These are phyloP conservation scores for Zoysia japonica DNA, from an alignment of 176 grass and related monocot genomes.

Conservation along the genomic window DNA sequence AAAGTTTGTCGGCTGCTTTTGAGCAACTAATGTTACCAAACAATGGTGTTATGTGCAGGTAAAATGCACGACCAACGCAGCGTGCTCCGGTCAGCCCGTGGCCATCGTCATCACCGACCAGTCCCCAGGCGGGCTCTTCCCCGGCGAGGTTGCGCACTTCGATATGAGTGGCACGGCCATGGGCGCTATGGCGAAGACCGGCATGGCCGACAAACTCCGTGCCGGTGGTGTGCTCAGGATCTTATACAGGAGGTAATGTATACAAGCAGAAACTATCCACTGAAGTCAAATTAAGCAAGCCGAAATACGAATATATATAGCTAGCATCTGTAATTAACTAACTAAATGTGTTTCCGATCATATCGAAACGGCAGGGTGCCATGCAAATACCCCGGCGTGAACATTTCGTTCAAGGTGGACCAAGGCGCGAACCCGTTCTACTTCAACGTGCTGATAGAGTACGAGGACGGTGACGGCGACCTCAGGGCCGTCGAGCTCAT, in stretches of 20 bases:
- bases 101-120: slow-evolving; percentile 72
- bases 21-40: slow-evolving; percentile 6
- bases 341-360: too few relatives aligned
- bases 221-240: slow-evolving; percentile 58
- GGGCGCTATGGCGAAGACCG: slow-evolving; percentile 65
- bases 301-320: neutral
- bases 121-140: slow-evolving; percentile 51
- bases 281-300: neutral
- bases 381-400: slow-evolving; percentile 62
- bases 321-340: too few relatives aligned
- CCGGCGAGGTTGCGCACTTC: slow-evolving; percentile 55
- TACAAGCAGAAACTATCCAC: neutral
- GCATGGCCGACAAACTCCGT: slow-evolving; percentile 60
- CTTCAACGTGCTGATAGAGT: slow-evolving; percentile 67
- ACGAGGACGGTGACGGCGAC: slow-evolving; percentile 77
- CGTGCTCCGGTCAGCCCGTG: slow-evolving; percentile 67
- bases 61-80: slow-evolving; percentile 48
- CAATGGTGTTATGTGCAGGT: slow-evolving; percentile 44
- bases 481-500: slow-evolving; percentile 49
- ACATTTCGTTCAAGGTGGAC: slow-evolving; percentile 65
- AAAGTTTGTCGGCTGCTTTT: neutral
- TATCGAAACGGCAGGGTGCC: slow-evolving; percentile 37
- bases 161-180: slow-evolving; percentile 84
- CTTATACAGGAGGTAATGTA: slow-evolving; percentile 33
- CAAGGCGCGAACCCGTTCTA: slow-evolving; percentile 64